Evolutionary conservation across 2,329 filamentous ascomycete genomes (phyloP).

Genomic region (Fusarium buharicum): DNA sequence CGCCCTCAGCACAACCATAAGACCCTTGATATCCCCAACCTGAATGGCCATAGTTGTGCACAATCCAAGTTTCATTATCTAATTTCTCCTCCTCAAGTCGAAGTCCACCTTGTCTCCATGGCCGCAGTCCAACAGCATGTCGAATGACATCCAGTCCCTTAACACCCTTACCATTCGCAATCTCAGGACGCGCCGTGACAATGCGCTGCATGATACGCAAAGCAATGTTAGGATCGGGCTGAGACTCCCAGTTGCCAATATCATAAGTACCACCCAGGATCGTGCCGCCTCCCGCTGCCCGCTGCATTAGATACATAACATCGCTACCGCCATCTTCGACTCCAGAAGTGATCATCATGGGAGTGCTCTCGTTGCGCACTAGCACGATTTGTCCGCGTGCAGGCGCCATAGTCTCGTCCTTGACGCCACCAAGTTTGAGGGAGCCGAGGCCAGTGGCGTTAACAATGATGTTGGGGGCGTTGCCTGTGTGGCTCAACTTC

Average conservation of each 20-base stretch:
- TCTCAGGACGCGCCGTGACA: slow-evolving; percentile 70
- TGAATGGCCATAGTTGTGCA: slow-evolving; percentile 84
- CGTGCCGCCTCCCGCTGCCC: slow-evolving; percentile 82
- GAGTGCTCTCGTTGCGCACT: slow-evolving; percentile 79
- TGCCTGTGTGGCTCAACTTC: slow-evolving; percentile 61
- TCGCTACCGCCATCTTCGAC: slow-evolving; percentile 80
- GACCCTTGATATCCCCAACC: slow-evolving; percentile 79
- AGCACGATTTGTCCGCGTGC: slow-evolving; percentile 85
- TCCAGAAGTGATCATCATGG: slow-evolving; percentile 77
- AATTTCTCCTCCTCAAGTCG: slow-evolving; percentile 71
- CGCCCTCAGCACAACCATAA: slow-evolving; percentile 76
- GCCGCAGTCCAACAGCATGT: slow-evolving; percentile 84
- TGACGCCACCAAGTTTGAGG: slow-evolving; percentile 80
- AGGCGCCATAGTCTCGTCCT: slow-evolving; percentile 77
- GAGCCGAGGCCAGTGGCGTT: slow-evolving; percentile 88
- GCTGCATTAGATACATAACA: slow-evolving; percentile 82
- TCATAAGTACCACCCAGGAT: slow-evolving; percentile 89
- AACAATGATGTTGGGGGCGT: slow-evolving; percentile 74
- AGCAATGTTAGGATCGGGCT: slow-evolving; percentile 82
- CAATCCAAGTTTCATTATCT: slow-evolving; percentile 69
- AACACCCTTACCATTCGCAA: slow-evolving; percentile 74
- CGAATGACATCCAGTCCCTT: slow-evolving; percentile 79
- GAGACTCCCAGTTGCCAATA: slow-evolving; percentile 80
- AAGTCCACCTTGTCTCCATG: slow-evolving; percentile 77
- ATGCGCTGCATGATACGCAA: slow-evolving; percentile 85